Evolutionary conservation across 2,329 filamentous ascomycete genomes (phyloP), one percentile per base, ranked within the genome.

Genomic region (Trichoderma harzianum): DNA sequence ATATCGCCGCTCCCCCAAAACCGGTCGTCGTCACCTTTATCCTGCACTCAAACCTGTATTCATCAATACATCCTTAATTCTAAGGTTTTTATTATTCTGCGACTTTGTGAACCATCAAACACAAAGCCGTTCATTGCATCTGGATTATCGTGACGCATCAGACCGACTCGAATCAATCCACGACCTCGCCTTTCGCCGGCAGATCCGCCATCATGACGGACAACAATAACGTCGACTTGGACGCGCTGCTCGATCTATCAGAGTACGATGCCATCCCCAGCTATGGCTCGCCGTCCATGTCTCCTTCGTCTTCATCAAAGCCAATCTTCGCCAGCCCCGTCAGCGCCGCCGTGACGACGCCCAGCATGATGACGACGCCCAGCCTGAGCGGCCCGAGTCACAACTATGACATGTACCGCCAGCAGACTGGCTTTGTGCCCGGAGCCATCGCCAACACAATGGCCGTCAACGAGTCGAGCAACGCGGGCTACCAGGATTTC

Each of bases 361-460:
- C 88, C n/a, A 83, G 85, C 43, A 81, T 91, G 72, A 81, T 88
- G 21, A 81, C 87, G 8, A 88, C 91, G 73, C 87, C 88, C 36
- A 89, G 87, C 24, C 89, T 95, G 78, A 90, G 90, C 62, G 93
- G 90, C 43, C 95, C 96, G 10, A 97, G 94, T 82, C 95, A 98
- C 84, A 93, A 97, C 83, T 98, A 98, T 86, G 93, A 94, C 78
- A 90, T 93, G 79, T 97, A 98, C 85, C 93, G 94, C 84, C 96
- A 99, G 81, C 95, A 98, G 85, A 98, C 96, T 4, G 94, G 95
- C 74, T 90, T 98, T 34, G 93, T 96, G 0, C 91, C 93, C 1
- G 94, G 94, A 74, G 95, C 94, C 67, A 85, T 96, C 74, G 90
- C 92, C 55, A 93, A 89, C 81, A 92, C 95, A 14, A 88, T 96